Conservation (phyloP, 768 basidiomycete species). For the Russula brevipes region DNA sequence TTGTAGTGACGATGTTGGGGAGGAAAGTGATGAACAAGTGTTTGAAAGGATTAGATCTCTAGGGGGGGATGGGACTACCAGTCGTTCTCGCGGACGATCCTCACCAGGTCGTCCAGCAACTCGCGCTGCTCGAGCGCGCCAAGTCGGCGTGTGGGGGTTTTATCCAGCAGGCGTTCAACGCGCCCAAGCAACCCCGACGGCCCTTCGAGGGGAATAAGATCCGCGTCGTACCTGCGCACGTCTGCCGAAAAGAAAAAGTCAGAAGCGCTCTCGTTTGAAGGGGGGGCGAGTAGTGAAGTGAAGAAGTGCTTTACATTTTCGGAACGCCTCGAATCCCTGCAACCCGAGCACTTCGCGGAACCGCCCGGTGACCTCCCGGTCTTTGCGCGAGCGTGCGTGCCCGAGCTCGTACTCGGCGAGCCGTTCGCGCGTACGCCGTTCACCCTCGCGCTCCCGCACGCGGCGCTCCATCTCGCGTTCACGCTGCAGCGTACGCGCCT, state of each 20-base stretch:
- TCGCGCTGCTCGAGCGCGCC: conserved; percentile 38
- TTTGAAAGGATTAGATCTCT: neutral
- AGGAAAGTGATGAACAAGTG: neutral
- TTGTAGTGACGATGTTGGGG: neutral
- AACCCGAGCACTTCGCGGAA: conserved; percentile 22
- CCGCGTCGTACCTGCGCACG: conserved; percentile 69
- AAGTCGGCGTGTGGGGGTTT: conserved; percentile 39
- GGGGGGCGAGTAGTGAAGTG: neutral
- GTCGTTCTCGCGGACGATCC: conserved; percentile 25
- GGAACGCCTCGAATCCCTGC: conserved; percentile 34
- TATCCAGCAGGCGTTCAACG: conserved; percentile 55
- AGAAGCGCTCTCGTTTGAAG: neutral
- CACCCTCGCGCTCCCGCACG: conserved; percentile 26
- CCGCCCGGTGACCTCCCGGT: conserved; percentile 23
- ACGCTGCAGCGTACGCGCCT: conserved; percentile 24
- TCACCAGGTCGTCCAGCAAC: conserved; percentile 23
- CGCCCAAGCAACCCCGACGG: conserved; percentile 62
- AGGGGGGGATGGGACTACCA: conserved; percentile 2
- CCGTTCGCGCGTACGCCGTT: conserved; percentile 20
- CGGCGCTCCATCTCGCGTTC: conserved; percentile 28
- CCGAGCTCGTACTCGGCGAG: conserved; percentile 32
- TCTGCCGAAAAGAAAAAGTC: conserved; percentile 37
- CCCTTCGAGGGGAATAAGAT: conserved; percentile 71
- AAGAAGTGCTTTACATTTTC: conserved; percentile 50
- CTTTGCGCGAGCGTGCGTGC: conserved; percentile 17